Evolutionary conservation across 2,329 filamentous ascomycete genomes (phyloP), one percentile per base, ranked within the genome.

Genomic region (Scytalidium lignicola): DNA sequence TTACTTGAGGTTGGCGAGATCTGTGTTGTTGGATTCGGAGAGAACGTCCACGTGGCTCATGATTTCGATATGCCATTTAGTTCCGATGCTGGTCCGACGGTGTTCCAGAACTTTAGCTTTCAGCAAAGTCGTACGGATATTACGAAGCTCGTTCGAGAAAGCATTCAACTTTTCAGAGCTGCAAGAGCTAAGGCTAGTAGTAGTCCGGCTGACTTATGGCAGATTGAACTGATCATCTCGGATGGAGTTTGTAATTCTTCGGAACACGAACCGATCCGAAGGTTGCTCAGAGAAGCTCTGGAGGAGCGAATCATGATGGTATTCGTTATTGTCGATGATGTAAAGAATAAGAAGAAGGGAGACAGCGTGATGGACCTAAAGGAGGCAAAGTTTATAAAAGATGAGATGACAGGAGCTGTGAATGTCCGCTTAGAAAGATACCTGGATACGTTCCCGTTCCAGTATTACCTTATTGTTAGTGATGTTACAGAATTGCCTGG

Each of bases 301-400:
- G 91, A 96, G 67, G 89, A 96, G 70, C 79, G 90, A 15, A 95
- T 99, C 64, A 96, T 99, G 89, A 84, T 97, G 55, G 92, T 99
- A 5, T 99, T 99, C 67, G 89, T 99, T 60, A 87, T 99, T 61
- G 90, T 99, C 63, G 93, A 99, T 72, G 75, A 81, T 41, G 63
- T 74, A 19, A 69, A 70, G 50, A 68, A 68, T 20, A 72, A 74
- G 55, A 74, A 75, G 57, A 70, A 74, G 45, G 77, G 76, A 43
- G 77, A 82, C 52, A 87, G 83, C 60, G 95, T 99, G 53, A 70
- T 97, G 61, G 90, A 96, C 65, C 76, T 97, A 60, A 90, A 90
- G 66, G 86, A 90, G 68, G 92, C 90, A 32, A 83, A 83, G 64
- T 96, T 97, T 63, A 80, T 86, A 55, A 79, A 78, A 51, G 84